Conservation (phyloP, 768 basidiomycete species). For the Lactifluus hygrophoroides region DNA sequence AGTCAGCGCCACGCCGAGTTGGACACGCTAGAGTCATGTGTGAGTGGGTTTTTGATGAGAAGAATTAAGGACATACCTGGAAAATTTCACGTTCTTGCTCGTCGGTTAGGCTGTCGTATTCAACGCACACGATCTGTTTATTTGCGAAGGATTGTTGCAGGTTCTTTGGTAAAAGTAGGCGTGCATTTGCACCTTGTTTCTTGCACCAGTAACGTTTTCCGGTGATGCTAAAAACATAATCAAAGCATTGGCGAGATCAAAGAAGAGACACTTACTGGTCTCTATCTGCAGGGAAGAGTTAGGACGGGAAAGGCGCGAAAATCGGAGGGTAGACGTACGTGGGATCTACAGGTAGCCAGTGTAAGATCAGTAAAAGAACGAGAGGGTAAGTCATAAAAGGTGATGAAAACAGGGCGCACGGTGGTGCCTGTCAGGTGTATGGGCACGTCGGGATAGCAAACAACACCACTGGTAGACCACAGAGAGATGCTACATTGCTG, state of each 20-base stretch:
- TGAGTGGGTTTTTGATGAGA: not conserved
- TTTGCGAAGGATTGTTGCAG: slow-evolving; percentile 52
- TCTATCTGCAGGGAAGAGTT: slow-evolving; percentile 26
- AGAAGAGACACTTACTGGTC: slow-evolving; percentile 34
- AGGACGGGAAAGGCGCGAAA: not conserved
- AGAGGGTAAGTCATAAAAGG: not conserved
- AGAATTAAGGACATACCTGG: slow-evolving; percentile 40
- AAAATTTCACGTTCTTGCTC: slow-evolving; percentile 64
- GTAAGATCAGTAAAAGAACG: not conserved
- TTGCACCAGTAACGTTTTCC: slow-evolving; percentile 18
- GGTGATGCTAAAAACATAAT: slow-evolving; percentile 36
- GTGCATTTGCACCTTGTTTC: slow-evolving; percentile 35
- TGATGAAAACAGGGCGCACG: not conserved
- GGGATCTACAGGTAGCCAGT: slow-evolving; percentile 37
- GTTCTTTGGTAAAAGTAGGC: slow-evolving; percentile 26
- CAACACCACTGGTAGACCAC: slow-evolving; percentile 3
- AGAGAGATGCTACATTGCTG: not conserved
- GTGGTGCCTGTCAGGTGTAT: not conserved
- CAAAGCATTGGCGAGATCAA: not conserved
- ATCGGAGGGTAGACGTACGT: slow-evolving; percentile 34
- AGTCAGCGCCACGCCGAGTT: slow-evolving; percentile 69
- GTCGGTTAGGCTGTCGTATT: slow-evolving; percentile 43
- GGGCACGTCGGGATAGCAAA: slow-evolving; percentile 1
- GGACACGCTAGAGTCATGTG: slow-evolving; percentile 46
- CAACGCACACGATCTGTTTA: slow-evolving; percentile 72